Base-by-base conservation (phyloP, 2,329 filamentous ascomycete species). In the Aspergillus hiratsukae region DNA sequence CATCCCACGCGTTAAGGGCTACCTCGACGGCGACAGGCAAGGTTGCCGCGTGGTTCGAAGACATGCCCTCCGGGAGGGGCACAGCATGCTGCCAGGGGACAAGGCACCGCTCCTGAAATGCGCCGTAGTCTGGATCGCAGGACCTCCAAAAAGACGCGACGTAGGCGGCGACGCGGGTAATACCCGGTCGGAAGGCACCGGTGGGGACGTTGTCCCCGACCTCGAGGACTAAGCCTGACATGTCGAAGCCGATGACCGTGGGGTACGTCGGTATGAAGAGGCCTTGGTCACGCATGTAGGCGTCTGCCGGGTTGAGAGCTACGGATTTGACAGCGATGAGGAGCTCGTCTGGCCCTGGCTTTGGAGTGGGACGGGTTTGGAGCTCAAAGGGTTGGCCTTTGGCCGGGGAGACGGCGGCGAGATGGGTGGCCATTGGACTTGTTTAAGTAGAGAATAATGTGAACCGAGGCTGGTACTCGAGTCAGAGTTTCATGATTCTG, bases 231-330 rank as follows among this genome's bases (percentile, higher is more conserved):
- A 78, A 29, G 0, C 79, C 79, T 0, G 76, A 59, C 2, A 78
- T 64, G 43, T 81, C 79, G 49, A 70, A 70, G 35, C 69, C 69
- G 9, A 63, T 57, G 51, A 71, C 71, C 0, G 76, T 72, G 4
- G 80, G 79, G 58, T 77, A 79, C 0, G 48, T 50, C 1, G 69
- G 46, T 41, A 79, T 72, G 49, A 75, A 71, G 54, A 80, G 69
- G 17, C 78, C 80, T 5, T 66, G 59, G 25, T 73, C 68, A n/a
- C 76, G 78, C 68, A 78, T 75, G 48, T 68, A 48, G 51, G 21
- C 55, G 56, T 82, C 80, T 51, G 78, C 71, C 2, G 79, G 79
- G 58, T 82, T 82, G 40, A 82, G 65, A 14, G 78, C 79, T 4
- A 81, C 65, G 3, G 79, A 76, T 51, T 78, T 77, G 61, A 81